Evolutionary conservation across 768 basidiomycete species (phyloP).

Genomic region (Phanerochaete sordida): DNA sequence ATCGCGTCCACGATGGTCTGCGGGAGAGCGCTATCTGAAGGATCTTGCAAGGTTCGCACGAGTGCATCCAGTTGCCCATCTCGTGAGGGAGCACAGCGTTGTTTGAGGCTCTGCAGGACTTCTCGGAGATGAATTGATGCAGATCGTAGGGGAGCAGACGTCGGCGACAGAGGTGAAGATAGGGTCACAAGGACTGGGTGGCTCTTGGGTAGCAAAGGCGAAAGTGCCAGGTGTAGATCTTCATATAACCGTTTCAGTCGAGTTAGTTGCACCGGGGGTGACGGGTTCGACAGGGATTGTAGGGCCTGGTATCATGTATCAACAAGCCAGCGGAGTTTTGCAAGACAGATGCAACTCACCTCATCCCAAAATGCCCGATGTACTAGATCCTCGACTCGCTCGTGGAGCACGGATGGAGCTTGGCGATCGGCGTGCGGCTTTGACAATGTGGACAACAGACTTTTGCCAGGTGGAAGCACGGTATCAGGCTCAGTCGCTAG

Average conservation of each 20-base stretch:
- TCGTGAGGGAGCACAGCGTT: slow-evolving; percentile 66
- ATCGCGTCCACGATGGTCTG: slow-evolving; percentile 43
- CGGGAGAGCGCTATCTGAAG: slow-evolving; percentile 36
- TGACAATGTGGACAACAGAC: slow-evolving; percentile 61
- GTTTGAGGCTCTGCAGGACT: slow-evolving; percentile 44
- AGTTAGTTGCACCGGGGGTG: slow-evolving; percentile 54
- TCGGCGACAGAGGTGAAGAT: slow-evolving; percentile 60
- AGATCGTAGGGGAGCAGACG: slow-evolving; percentile 62
- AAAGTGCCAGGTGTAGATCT: slow-evolving; percentile 48
- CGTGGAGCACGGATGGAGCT: slow-evolving; percentile 32
- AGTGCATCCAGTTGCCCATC: slow-evolving; percentile 52
- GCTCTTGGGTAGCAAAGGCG: slow-evolving; percentile 53
- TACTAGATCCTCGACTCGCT: slow-evolving; percentile 43
- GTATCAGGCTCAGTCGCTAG: slow-evolving; percentile 58
- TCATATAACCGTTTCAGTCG: slow-evolving; percentile 54
- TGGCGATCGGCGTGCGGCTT: slow-evolving; percentile 16
- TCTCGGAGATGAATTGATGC: slow-evolving; percentile 52
- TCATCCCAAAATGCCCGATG: slow-evolving; percentile 75
- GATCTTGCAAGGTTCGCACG: slow-evolving; percentile 31
- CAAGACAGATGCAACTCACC: slow-evolving; percentile 37
- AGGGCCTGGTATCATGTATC: slow-evolving; percentile 41
- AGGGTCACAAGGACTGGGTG: slow-evolving; percentile 50
- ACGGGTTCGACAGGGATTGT: slow-evolving; percentile 51
- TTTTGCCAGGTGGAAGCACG: slow-evolving; percentile 70
- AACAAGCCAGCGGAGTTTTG: neutral